These are phyloP conservation scores for Mycena haematopus DNA, from an alignment of 768 basidiomycete species.

Conservation along the genomic window DNA sequence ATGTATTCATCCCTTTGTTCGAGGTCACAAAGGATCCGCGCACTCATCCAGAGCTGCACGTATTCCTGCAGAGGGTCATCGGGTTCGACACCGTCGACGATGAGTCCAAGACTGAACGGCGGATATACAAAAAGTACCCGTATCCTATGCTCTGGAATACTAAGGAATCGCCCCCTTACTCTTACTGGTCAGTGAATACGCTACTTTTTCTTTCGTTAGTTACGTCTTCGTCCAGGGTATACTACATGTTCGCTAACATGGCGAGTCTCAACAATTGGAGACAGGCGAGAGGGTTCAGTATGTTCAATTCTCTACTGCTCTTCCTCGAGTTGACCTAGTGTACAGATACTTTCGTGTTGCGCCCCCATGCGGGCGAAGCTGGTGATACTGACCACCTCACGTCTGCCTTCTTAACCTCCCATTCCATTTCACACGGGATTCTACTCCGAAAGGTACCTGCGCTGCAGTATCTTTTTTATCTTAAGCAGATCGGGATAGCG, in stretches of 20 bases:
- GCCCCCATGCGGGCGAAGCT: conserved; percentile 97
- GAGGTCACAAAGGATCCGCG: conserved; percentile 94
- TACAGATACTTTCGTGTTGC: conserved; percentile 92
- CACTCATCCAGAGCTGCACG: conserved; percentile 91
- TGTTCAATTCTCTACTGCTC: conserved; percentile 37
- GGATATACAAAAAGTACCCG: conserved; percentile 93
- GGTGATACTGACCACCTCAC: conserved; percentile 98
- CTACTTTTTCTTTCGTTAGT: neutral
- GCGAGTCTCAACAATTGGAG: conserved; percentile 95
- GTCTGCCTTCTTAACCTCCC: conserved; percentile 93
- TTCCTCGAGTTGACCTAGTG: conserved; percentile 14
- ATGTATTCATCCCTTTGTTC: conserved; percentile 91
- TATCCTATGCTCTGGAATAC: conserved; percentile 91
- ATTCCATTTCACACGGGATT: conserved; percentile 99
- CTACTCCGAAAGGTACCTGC: conserved; percentile 97
- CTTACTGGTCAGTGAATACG: conserved; percentile 76
- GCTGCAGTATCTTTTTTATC: conserved; percentile 94
- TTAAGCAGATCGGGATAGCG: conserved; percentile 97
- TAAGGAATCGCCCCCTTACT: conserved; percentile 89
- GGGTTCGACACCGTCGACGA: conserved; percentile 99
- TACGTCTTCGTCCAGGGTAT: conserved; percentile 65
- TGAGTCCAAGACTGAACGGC: conserved; percentile 91
- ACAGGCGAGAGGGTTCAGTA: conserved; percentile 87
- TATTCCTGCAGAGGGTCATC: conserved; percentile 93
- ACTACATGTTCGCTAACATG: conserved; percentile 98